Base-by-base conservation (phyloP, 345 rosid species). In the Eucalyptus marginata region DNA sequence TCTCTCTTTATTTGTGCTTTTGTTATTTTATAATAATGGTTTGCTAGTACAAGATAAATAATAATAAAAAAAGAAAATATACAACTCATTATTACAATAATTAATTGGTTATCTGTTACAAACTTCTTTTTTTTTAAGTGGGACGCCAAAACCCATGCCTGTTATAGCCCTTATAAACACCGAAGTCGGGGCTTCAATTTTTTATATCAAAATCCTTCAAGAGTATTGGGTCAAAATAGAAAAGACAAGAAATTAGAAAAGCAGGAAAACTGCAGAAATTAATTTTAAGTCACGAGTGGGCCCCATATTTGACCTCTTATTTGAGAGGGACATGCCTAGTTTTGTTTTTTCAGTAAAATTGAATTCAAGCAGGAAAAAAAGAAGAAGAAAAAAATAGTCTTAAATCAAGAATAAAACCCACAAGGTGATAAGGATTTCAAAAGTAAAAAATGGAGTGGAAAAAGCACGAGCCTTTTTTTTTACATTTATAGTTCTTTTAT, bases 381-480 rank as follows among this genome's bases (percentile, higher is more conserved):
- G n/a, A n/a, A n/a, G n/a, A 68, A 1, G 3, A 31, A 5, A 29
- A 33, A 31, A 31, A 33, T 33, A 16, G 1, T 68, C 24, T 33
- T 33, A 68, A 68, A 68, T 68, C 24, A 16, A 2, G 5, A 33
- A 31, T 68, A 0, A 9, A 8, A 66, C 40, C 79, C 20, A 64
- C 0, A 64, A n/a, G 40, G 3, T 8, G 13, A 5, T 68, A 33
- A 20, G 13, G 18, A 20, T 33, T 0, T 68, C 22, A 29, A 36
- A 17, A 33, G 13, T 18, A 1, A 31, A 66, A 66, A 68, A 68
- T 0, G 13, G 24, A 33, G 4, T 17, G 43, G 2, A 68, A 31
- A 68, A 68, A 17, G 1, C 43, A 68, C 0, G 4, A 16, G 2
- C 16, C 0, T 5, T 27, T 24, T 13, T 13, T 66, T 68, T 8